phyloP scores from a whole-genome alignment of 148 eudicot species.

The Vaccinium macrocarpon region DNA sequence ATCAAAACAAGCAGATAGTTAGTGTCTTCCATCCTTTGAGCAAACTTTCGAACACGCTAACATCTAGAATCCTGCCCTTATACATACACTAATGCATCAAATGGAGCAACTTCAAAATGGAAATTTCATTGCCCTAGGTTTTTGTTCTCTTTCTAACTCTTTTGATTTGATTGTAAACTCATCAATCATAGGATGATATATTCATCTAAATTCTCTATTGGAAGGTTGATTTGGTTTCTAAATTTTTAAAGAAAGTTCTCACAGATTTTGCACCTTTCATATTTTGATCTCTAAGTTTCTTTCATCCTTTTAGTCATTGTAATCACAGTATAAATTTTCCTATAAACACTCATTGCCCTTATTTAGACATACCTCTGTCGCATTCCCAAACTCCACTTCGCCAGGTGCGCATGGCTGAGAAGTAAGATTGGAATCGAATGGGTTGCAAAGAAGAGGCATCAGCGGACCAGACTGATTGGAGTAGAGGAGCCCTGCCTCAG shows the following conservation, averaged over 20 bases:
- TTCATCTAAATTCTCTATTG: background rate
- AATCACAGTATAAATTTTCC: background rate
- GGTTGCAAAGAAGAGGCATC: slow-evolving; percentile 35
- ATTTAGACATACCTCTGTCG: slow-evolving; percentile 26
- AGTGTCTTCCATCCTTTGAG: background rate
- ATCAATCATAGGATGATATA: background rate
- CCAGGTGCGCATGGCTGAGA: slow-evolving; percentile 19
- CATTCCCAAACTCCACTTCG: slow-evolving; percentile 25
- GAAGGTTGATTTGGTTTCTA: background rate
- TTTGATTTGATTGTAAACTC: background rate
- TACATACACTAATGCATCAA: background rate
- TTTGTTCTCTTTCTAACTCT: background rate
- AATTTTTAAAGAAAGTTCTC: background rate
- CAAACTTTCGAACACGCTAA: background rate
- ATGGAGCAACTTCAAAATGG: background rate
- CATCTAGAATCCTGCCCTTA: background rate
- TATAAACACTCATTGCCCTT: background rate
- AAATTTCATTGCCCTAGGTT: background rate
- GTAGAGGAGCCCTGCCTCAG: slow-evolving; percentile 21
- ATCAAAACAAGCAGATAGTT: background rate
- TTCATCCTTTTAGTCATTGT: background rate
- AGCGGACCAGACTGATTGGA: slow-evolving; percentile 29
- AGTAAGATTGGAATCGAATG: slow-evolving; percentile 19
- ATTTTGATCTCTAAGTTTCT: background rate
- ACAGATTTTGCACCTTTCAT: background rate